phyloP scores from a whole-genome alignment of 73 alveolate species.

The Stentor roeselii region DNA sequence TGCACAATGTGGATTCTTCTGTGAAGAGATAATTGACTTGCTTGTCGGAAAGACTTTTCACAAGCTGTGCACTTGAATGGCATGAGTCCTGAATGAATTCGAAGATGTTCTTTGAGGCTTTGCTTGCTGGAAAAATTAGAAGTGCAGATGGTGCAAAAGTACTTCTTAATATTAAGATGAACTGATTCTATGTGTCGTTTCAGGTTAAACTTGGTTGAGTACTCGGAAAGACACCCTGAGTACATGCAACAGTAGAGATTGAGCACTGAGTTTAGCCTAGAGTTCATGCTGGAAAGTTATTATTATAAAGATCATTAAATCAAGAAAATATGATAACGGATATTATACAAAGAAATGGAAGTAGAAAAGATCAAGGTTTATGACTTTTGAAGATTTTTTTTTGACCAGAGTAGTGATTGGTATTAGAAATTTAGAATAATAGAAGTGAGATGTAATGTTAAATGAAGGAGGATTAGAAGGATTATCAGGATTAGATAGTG shows the following conservation, averaged over 20 bases:
- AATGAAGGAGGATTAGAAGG: too few relatives aligned
- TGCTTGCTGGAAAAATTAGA: not conserved
- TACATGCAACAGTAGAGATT: slow-evolving; percentile 8
- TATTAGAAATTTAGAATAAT: too few relatives aligned
- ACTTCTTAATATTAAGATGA: not conserved
- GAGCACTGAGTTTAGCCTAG: too few relatives aligned
- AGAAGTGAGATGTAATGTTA: too few relatives aligned
- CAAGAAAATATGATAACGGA: too few relatives aligned
- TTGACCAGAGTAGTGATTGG: too few relatives aligned
- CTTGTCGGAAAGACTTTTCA: not conserved
- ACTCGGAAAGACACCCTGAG: not conserved
- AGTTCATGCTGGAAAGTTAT: too few relatives aligned
- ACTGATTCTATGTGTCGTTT: not conserved
- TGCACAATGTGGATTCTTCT: not conserved
- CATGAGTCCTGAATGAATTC: not conserved
- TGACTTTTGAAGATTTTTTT: too few relatives aligned
- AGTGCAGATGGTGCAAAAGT: not conserved
- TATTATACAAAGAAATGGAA: too few relatives aligned
- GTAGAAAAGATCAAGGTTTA: too few relatives aligned
- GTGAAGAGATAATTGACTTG: not conserved
- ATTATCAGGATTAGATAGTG: too few relatives aligned
- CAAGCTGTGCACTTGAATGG: not conserved
- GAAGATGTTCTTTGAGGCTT: not conserved
- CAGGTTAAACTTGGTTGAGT: not conserved
- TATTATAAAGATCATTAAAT: too few relatives aligned